These are phyloP conservation scores for Penicillium janthinellum DNA, from an alignment of 2,329 filamentous ascomycete genomes.

Conservation along the genomic window DNA sequence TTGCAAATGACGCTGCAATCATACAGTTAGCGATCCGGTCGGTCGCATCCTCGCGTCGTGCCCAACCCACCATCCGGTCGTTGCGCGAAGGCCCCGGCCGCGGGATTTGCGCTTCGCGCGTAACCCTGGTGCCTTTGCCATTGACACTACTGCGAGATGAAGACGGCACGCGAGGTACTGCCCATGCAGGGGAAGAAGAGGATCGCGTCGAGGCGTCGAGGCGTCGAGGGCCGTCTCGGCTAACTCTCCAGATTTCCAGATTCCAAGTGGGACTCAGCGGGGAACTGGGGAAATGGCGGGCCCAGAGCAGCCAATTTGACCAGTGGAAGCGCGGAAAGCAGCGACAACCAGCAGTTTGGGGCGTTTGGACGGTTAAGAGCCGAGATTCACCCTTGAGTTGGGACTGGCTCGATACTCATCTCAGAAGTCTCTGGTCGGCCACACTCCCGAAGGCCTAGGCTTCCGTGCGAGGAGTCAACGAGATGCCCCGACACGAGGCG, in stretches of 20 bases:
- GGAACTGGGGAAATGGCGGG: background rate
- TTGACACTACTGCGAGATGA: background rate
- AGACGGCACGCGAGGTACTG: background rate
- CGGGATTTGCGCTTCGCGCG: slow-evolving; percentile 30
- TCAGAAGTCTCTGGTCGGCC: too few species aligned
- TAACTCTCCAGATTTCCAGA: background rate
- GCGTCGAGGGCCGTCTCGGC: background rate
- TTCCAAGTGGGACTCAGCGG: background rate
- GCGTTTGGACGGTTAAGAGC: background rate
- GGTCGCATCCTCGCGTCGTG: background rate
- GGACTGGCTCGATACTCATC: background rate
- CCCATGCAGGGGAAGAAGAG: background rate
- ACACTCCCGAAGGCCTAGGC: background rate
- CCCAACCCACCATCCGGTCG: slow-evolving; percentile 31
- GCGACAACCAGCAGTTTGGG: background rate
- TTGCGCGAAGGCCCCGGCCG: slow-evolving; percentile 31
- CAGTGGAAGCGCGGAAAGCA: background rate
- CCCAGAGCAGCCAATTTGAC: background rate
- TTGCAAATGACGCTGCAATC: slow-evolving; percentile 29
- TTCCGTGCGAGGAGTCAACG: background rate
- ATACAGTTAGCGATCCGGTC: slow-evolving; percentile 4
- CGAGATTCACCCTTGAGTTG: background rate
- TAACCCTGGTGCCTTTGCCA: slow-evolving; percentile 6
- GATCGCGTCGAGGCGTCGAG: background rate
- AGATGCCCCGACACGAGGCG: background rate